Percentiles rank a stretch among this genome's conserved stretches.
Conservation (phyloP, 2,329 filamentous ascomycete species). For the Apiospora marii region DNA sequence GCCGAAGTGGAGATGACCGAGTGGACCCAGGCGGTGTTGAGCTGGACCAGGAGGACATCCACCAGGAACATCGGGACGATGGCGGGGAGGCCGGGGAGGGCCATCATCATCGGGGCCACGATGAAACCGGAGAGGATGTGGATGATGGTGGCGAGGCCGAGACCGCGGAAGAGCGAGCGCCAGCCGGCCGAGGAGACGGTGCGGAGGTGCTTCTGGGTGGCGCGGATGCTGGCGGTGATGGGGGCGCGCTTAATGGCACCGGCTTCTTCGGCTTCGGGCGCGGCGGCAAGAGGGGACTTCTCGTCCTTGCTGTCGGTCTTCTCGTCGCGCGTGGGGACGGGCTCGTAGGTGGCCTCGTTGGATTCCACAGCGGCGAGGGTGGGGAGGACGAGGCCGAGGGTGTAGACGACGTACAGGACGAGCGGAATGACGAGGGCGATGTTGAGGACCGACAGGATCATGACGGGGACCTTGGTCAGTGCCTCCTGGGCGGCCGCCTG, state of each 20-base stretch:
- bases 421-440: slow-evolving; percentile 55
- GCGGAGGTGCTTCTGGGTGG: slow-evolving; percentile 62
- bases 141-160: slow-evolving; percentile 55
- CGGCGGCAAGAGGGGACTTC: slow-evolving; percentile 45
- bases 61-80: slow-evolving; percentile 49
- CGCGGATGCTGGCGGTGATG: slow-evolving; percentile 60
- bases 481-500: neutral
- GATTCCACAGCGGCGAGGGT: slow-evolving; percentile 66
- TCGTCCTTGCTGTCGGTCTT: slow-evolving; percentile 32
- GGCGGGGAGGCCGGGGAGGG: slow-evolving; percentile 22
- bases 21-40: slow-evolving; percentile 84
- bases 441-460: slow-evolving; percentile 47
- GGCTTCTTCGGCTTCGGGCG: slow-evolving; percentile 27
- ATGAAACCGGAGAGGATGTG: slow-evolving; percentile 30
- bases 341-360: slow-evolving; percentile 43
- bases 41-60: slow-evolving; percentile 67
- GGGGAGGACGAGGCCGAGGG: slow-evolving; percentile 57
- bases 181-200: slow-evolving; percentile 64
- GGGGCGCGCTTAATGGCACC: slow-evolving; percentile 37
- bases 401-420: slow-evolving; percentile 54
- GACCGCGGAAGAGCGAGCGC: slow-evolving; percentile 73
- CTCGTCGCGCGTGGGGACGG: neutral
- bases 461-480: neutral
- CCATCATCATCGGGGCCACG: slow-evolving; percentile 40
- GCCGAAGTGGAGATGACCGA: slow-evolving; percentile 78